phyloP scores from a whole-genome alignment of 768 basidiomycete genomes.

The Russula lepida region DNA sequence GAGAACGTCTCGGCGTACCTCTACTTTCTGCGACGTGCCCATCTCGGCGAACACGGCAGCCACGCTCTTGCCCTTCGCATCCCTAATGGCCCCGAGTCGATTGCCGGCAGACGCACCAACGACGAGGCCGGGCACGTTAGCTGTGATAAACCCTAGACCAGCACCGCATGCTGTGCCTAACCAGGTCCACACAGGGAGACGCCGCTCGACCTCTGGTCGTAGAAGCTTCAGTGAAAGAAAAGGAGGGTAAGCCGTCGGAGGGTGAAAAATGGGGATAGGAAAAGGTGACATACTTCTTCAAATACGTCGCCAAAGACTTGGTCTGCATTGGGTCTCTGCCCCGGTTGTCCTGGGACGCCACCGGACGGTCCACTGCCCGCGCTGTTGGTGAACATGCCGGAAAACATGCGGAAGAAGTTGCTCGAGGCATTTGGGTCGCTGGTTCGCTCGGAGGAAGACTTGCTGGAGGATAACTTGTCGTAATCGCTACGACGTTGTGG shows the following conservation, averaged over 20 bases:
- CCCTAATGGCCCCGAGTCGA: slow-evolving; percentile 81
- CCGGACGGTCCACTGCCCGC: slow-evolving; percentile 24
- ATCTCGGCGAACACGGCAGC: slow-evolving; percentile 79
- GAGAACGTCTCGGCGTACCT: slow-evolving; percentile 41
- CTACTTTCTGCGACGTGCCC: slow-evolving; percentile 73
- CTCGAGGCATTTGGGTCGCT: slow-evolving; percentile 59
- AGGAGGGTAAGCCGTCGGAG: not conserved
- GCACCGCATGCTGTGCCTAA: slow-evolving; percentile 62
- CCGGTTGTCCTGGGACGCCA: slow-evolving; percentile 26
- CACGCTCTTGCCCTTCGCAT: slow-evolving; percentile 92
- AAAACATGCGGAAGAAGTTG: slow-evolving; percentile 70
- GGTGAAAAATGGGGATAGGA: not conserved
- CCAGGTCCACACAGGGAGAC: slow-evolving; percentile 68
- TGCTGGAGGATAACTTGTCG: slow-evolving; percentile 54
- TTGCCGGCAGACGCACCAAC: slow-evolving; percentile 85
- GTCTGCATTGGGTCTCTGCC: slow-evolving; percentile 62
- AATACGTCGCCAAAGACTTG: slow-evolving; percentile 84
- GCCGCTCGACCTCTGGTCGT: slow-evolving; percentile 71
- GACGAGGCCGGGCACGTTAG: slow-evolving; percentile 79
- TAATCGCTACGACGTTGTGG: slow-evolving; percentile 63
- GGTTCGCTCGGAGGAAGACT: slow-evolving; percentile 41
- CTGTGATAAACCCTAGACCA: slow-evolving; percentile 43
- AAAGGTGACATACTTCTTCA: slow-evolving; percentile 56
- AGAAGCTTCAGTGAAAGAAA: slow-evolving; percentile 42
- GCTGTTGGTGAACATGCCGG: slow-evolving; percentile 50